Evolutionary conservation across 2,329 filamentous ascomycete species (phyloP).

Genomic region (Colletotrichum navitas): DNA sequence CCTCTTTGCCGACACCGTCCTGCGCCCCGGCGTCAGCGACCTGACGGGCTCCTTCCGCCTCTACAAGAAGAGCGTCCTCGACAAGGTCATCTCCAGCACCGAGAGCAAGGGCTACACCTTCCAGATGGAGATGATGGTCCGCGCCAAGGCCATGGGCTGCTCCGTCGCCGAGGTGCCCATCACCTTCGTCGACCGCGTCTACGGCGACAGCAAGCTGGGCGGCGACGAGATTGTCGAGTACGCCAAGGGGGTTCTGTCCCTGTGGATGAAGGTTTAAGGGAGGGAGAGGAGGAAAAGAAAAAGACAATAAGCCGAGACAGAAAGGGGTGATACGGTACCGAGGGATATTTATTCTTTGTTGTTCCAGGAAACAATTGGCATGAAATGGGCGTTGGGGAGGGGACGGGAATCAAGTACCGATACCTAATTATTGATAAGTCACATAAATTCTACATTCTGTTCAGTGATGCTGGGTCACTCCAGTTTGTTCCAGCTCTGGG

Average conservation of each 20-base stretch:
- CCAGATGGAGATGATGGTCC: conserved; percentile 99
- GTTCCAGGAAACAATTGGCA: conserved; percentile 18
- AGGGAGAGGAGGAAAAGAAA: background rate
- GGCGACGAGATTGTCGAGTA: conserved; percentile 98
- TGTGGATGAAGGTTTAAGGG: conserved; percentile 81
- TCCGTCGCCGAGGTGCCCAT: conserved; percentile 96
- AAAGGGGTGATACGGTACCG: conserved; percentile 28
- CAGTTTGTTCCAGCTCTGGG: background rate
- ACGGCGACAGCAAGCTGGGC: conserved; percentile 94
- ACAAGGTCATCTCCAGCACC: conserved; percentile 90
- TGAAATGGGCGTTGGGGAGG: conserved; percentile 39
- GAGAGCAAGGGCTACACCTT: conserved; percentile 98
- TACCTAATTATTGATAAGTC: conserved; percentile 39
- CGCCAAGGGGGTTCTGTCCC: conserved; percentile 82
- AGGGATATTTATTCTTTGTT: conserved; percentile 18
- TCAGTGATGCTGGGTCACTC: background rate
- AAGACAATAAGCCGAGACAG: background rate
- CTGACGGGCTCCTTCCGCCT: conserved; percentile 94
- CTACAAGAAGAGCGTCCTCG: conserved; percentile 91
- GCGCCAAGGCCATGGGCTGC: conserved; percentile 95
- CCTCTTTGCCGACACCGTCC: conserved; percentile 93
- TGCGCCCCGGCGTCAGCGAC: conserved; percentile 94
- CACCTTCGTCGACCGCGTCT: conserved; percentile 93
- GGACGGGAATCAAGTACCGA: conserved; percentile 41
- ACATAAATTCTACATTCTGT: conserved; percentile 14